A percentile compares a stretch with the other conserved stretches of the same genome.
Conservation (phyloP, 2,329 filamentous ascomycete genomes). For the Alternaria dauci region DNA sequence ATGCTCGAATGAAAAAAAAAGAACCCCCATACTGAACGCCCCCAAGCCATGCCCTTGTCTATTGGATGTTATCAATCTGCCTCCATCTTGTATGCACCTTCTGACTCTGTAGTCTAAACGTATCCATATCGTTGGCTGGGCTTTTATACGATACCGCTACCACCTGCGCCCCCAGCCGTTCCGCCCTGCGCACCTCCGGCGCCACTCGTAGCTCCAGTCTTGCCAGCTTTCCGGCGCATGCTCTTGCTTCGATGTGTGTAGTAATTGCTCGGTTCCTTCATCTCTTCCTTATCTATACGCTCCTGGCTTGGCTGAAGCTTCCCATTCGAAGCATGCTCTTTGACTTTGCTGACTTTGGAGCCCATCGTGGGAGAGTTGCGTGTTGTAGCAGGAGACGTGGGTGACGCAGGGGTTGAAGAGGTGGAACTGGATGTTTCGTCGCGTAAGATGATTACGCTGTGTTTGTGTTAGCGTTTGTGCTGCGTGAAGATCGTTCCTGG, state of each 20-base stretch:
- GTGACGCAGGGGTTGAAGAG: not conserved
- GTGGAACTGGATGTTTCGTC: slow-evolving; percentile 3
- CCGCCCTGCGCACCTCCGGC: slow-evolving; percentile 8
- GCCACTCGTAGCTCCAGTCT: slow-evolving; percentile 13
- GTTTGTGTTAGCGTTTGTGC: not conserved
- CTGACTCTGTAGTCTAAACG: not conserved
- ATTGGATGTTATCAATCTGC: not conserved
- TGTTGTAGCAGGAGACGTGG: not conserved
- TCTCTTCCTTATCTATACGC: slow-evolving; percentile 44
- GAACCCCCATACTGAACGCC: not conserved
- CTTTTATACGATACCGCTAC: slow-evolving; percentile 7
- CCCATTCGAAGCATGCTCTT: slow-evolving; percentile 21
- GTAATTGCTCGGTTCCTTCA: slow-evolving; percentile 48
- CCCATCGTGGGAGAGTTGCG: slow-evolving; percentile 32
- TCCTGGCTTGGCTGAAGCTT: slow-evolving; percentile 37
- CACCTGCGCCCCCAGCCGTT: slow-evolving; percentile 15
- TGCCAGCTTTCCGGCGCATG: slow-evolving; percentile 45
- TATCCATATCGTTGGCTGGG: not conserved
- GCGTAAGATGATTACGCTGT: slow-evolving; percentile 32
- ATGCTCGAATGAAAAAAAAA: not conserved
- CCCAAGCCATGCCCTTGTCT: not conserved
- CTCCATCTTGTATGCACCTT: not conserved
- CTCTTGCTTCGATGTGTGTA: slow-evolving; percentile 46
- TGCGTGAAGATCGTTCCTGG: not conserved
- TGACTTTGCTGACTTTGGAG: slow-evolving; percentile 39